A percentile compares a stretch with the other conserved stretches of the same genome.
Conservation (phyloP, 2,329 filamentous ascomycete genomes). For the Epichloe amarillans region DNA sequence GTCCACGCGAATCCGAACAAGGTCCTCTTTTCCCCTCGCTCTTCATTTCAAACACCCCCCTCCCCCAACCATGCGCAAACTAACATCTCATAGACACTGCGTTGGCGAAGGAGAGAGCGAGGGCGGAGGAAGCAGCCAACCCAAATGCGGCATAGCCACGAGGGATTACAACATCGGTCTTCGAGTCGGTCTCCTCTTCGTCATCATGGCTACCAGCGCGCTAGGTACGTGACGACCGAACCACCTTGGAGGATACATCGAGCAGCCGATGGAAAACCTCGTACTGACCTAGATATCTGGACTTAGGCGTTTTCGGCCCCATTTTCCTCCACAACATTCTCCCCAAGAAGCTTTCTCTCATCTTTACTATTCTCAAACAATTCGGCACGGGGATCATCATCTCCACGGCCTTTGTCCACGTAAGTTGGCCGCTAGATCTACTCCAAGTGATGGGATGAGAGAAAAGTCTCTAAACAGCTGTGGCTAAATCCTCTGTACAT, state of each 20-base stretch:
- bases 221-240: constrained; percentile 33
- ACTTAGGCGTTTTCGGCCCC: constrained; percentile 46
- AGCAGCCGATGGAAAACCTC: neutral
- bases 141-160: constrained; percentile 29
- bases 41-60: neutral
- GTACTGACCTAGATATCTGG: too few species aligned
- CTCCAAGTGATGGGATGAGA: neutral
- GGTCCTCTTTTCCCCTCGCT: neutral
- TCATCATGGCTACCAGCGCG: constrained; percentile 53
- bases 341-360: constrained; percentile 30
- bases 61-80: neutral
- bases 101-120: constrained; percentile 33
- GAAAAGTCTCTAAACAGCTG: neutral
- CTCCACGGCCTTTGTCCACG: constrained; percentile 56
- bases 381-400: constrained; percentile 64
- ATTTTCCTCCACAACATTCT: constrained; percentile 49
- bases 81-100: constrained; percentile 35
- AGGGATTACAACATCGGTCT: constrained; percentile 54
- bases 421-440: constrained; percentile 20
- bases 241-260: neutral
- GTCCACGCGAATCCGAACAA: constrained; percentile 12
- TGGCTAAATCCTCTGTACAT: constrained; percentile 1
- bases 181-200: constrained; percentile 59
- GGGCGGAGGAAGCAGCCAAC: constrained; percentile 4
- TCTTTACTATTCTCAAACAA: constrained; percentile 55